Conservation (phyloP, 2,329 filamentous ascomycete species). For the Eutypa lata region DNA sequence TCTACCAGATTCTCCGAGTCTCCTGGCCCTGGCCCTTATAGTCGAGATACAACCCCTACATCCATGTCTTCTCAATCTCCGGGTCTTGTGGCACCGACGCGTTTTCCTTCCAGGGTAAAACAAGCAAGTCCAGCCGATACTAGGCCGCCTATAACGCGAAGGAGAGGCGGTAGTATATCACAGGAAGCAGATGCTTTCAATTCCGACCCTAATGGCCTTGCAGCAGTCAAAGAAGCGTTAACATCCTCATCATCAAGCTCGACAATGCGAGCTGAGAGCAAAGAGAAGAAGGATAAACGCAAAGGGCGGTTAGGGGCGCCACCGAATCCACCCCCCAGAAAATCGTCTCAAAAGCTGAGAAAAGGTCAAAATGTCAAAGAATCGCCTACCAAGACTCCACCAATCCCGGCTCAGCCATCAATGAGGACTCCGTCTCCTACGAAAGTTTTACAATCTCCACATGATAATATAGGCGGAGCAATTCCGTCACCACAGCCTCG, state of each 20-base stretch:
- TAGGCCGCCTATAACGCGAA: constrained; percentile 59
- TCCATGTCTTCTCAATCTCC: constrained; percentile 76
- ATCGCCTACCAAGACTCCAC: constrained; percentile 36
- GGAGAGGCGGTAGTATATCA: constrained; percentile 52
- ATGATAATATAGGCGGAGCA: constrained; percentile 22
- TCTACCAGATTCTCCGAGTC: constrained; percentile 76
- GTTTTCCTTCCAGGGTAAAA: constrained; percentile 44
- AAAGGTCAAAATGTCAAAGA: constrained; percentile 34
- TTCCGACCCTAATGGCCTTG: constrained; percentile 55
- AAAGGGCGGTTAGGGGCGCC: constrained; percentile 46
- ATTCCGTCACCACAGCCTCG: constrained; percentile 29
- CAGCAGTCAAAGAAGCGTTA: constrained; percentile 65
- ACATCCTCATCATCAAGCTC: constrained; percentile 72
- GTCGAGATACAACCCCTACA: constrained; percentile 74
- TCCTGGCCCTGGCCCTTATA: constrained; percentile 66
- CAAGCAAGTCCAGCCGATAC: constrained; percentile 55
- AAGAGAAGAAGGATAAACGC: constrained; percentile 41
- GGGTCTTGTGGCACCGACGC: constrained; percentile 49
- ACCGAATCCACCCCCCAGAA: constrained; percentile 60
- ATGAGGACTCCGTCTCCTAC: constrained; percentile 31
- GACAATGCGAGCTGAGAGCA: constrained; percentile 56
- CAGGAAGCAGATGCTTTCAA: constrained; percentile 45
- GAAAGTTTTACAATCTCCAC: constrained; percentile 25
- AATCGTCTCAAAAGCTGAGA: constrained; percentile 56
- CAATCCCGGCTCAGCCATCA: constrained; percentile 24